Conservation (phyloP, 2,329 filamentous ascomycete species). For the Epichloe uncinata region DNA sequence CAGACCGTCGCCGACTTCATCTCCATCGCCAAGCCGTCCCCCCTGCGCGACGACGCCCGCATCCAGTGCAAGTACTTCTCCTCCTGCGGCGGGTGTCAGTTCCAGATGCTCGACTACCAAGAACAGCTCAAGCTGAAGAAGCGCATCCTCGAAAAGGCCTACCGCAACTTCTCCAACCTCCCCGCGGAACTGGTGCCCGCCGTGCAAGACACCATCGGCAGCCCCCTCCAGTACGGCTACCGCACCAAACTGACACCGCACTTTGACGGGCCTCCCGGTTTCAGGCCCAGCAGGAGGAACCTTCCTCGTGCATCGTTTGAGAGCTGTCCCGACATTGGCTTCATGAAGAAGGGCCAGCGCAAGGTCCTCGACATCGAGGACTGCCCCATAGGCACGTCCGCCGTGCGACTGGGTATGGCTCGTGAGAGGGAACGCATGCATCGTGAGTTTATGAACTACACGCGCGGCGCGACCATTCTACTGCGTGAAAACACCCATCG, state of each 20-base stretch:
- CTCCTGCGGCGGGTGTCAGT: constrained; percentile 83
- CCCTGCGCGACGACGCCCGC: constrained; percentile 62
- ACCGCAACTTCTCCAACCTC: constrained; percentile 77
- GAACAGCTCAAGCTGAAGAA: constrained; percentile 79
- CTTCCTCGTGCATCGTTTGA: constrained; percentile 34
- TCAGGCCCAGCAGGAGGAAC: constrained; percentile 34
- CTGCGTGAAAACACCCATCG: constrained; percentile 75
- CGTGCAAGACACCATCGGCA: constrained; percentile 75
- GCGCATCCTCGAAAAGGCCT: constrained; percentile 80
- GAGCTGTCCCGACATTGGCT: constrained; percentile 69
- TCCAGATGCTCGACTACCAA: constrained; percentile 88
- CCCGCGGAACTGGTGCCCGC: constrained; percentile 60
- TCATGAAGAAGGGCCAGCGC: constrained; percentile 72
- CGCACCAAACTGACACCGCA: constrained; percentile 95
- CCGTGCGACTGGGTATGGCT: constrained; percentile 66
- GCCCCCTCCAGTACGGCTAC: constrained; percentile 84
- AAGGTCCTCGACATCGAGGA: constrained; percentile 89
- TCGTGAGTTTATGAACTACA: constrained; percentile 56
- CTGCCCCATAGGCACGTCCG: constrained; percentile 85
- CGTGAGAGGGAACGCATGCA: constrained; percentile 68
- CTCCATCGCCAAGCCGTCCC: constrained; percentile 59
- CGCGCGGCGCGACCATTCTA: constrained; percentile 73
- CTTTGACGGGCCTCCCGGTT: constrained; percentile 69
- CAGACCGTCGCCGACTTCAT: constrained; percentile 76
- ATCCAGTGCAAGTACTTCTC: constrained; percentile 79